A percentile compares a stretch with the other conserved stretches of the same genome.
These are phyloP conservation scores for Saxispiralis lemnorum DNA, from an alignment of 495 filamentous ascomycete genomes.

Conservation along the genomic window DNA sequence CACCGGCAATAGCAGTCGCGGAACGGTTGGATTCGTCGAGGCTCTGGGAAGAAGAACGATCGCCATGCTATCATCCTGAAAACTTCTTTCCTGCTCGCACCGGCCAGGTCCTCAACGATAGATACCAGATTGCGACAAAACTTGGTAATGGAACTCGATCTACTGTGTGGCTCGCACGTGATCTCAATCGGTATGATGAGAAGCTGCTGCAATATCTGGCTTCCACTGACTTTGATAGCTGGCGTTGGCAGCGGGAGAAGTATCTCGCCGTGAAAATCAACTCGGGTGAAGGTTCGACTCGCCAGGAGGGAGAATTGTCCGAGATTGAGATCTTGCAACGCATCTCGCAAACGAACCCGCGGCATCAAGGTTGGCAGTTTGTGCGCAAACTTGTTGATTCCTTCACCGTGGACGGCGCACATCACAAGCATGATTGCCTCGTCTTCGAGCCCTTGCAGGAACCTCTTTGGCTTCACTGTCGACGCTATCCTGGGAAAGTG, in stretches of 20 bases:
- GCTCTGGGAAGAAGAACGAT: not conserved
- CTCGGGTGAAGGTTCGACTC: too few relatives aligned
- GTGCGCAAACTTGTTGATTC: not conserved
- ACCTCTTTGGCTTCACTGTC: constrained; percentile 1
- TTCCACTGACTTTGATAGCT: too few relatives aligned
- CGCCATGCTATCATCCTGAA: not conserved
- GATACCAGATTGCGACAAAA: constrained; percentile 30
- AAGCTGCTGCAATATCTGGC: too few relatives aligned
- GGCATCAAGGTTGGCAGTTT: constrained; percentile 4
- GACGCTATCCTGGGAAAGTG: not conserved
- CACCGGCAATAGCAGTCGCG: too few relatives aligned
- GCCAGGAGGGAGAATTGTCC: too few relatives aligned
- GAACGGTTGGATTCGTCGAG: too few relatives aligned
- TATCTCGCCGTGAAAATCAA: too few relatives aligned
- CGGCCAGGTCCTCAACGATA: constrained; percentile 27
- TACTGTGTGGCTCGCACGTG: constrained; percentile 25
- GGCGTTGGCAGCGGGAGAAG: too few relatives aligned
- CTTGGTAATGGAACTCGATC: constrained; percentile 30
- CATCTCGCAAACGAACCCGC: not conserved
- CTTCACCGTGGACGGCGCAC: constrained; percentile 2
- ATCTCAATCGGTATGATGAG: not conserved
- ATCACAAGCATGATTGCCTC: constrained; percentile 6
- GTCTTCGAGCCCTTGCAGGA: constrained; percentile 9
- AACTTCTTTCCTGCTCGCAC: constrained; percentile 28
- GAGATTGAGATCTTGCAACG: too few relatives aligned